Evolutionary conservation across 1,284 basidiomycete genomes (phyloP).

Genomic region (Ustilago cynodontis): DNA sequence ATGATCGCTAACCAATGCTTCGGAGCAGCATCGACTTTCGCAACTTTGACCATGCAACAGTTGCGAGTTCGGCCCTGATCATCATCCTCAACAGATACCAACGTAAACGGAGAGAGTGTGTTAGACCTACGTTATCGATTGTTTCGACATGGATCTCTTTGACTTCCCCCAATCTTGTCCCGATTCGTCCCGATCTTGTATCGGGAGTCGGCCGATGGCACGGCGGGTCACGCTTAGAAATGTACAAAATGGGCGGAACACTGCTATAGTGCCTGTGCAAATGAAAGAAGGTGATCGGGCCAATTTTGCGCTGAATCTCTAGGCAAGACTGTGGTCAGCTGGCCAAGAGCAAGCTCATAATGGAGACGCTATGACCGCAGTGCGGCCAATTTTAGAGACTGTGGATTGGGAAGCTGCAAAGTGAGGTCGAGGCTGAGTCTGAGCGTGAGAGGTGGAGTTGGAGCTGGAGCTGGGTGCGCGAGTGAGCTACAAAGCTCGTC

Average conservation of each 20-base stretch:
- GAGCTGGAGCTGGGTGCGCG: slow-evolving; percentile 17
- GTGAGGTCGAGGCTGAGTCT: background rate
- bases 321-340: slow-evolving; percentile 18
- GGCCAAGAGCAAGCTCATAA: background rate
- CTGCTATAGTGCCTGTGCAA: background rate
- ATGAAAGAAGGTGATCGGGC: slow-evolving; percentile 7
- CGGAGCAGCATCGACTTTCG: too few relatives aligned
- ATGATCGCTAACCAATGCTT: too few relatives aligned
- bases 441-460: slow-evolving; percentile 11
- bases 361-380: slow-evolving; percentile 33
- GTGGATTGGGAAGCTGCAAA: background rate
- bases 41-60: too few relatives aligned
- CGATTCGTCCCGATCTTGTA: too few relatives aligned
- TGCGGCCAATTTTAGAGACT: slow-evolving; percentile 2
- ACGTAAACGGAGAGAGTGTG: too few relatives aligned
- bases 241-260: background rate
- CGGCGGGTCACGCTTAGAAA: too few relatives aligned
- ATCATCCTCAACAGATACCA: too few relatives aligned
- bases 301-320: background rate
- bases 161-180: too few relatives aligned
- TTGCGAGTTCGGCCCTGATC: too few relatives aligned
- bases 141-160: too few relatives aligned
- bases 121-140: too few relatives aligned
- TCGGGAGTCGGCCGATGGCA: background rate
- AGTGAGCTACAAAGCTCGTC: slow-evolving; percentile 49